These are phyloP conservation scores for Mrakia blollopis DNA, from an alignment of 768 basidiomycete species.

Conservation along the genomic window DNA sequence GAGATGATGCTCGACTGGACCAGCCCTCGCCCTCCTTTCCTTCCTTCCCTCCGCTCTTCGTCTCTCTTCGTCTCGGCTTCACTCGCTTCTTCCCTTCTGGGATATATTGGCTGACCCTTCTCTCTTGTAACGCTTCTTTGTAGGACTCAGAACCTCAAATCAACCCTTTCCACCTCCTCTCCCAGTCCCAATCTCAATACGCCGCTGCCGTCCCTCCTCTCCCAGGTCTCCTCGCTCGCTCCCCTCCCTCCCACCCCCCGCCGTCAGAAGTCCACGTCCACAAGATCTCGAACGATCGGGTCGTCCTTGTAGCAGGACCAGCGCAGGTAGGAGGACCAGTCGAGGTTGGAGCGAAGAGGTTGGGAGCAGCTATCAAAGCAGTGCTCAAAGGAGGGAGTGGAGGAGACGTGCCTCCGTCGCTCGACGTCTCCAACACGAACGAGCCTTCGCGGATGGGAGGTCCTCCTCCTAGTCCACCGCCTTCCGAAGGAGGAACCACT, in stretches of 20 bases:
- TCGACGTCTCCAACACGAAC: not conserved
- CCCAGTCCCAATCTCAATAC: conserved; percentile 29
- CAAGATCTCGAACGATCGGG: conserved; percentile 17
- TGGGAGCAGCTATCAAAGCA: not conserved
- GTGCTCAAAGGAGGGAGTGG: not conserved
- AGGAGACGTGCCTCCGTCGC: conserved; percentile 5
- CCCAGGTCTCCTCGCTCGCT: not conserved
- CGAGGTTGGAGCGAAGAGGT: not conserved
- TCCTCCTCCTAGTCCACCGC: conserved; percentile 23
- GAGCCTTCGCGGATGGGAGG: not conserved
- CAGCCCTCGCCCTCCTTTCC: not conserved
- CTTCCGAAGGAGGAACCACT: conserved; percentile 5
- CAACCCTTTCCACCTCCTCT: conserved; percentile 27
- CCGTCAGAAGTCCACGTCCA: conserved; percentile 21
- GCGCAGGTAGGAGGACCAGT: not conserved
- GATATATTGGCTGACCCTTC: not conserved
- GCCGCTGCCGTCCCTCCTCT: conserved; percentile 1
- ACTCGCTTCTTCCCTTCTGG: not conserved
- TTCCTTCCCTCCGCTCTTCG: too few relatives aligned
- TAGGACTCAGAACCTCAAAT: not conserved
- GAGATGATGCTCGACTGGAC: not conserved
- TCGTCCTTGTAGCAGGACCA: conserved; percentile 17
- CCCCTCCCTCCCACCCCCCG: conserved; percentile 13
- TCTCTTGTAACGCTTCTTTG: not conserved
- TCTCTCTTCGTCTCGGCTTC: too few relatives aligned